Evolutionary conservation across 2,329 filamentous ascomycete genomes (phyloP).

Genomic region (Fusarium duplospermum): DNA sequence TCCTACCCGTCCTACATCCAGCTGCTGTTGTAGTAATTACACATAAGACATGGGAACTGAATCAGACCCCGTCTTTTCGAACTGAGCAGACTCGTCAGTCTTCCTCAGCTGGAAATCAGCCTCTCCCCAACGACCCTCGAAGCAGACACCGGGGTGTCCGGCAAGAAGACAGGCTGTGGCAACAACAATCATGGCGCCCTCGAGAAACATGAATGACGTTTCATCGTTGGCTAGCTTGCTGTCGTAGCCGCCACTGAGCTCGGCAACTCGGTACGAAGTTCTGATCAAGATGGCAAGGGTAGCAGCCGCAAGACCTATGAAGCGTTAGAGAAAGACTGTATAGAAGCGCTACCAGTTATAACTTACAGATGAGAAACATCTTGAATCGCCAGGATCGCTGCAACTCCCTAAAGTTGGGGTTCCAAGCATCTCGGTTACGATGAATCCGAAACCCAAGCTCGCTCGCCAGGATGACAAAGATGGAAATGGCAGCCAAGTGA

Average conservation of each 20-base stretch:
- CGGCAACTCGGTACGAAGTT: constrained; percentile 27
- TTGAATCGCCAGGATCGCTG: constrained; percentile 21
- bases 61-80: constrained; percentile 5
- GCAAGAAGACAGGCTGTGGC: background rate
- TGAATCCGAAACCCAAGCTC: constrained; percentile 10
- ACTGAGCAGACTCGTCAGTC: background rate
- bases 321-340: background rate
- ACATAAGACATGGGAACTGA: background rate
- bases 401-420: constrained; percentile 18
- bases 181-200: constrained; percentile 24
- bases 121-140: constrained; percentile 26
- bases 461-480: constrained; percentile 4
- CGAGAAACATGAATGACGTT: constrained; percentile 21
- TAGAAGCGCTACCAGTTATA: background rate
- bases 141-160: constrained; percentile 26
- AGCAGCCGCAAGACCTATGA: constrained; percentile 6
- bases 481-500: constrained; percentile 28
- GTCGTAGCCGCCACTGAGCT: constrained; percentile 19
- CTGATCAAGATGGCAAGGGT: constrained; percentile 32
- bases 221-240: constrained; percentile 26
- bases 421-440: constrained; percentile 16
- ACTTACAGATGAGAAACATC: constrained; percentile 24
- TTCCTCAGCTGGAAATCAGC: constrained; percentile 34
- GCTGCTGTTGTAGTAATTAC: background rate
- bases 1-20: background rate